phyloP scores from a whole-genome alignment of 2,329 filamentous ascomycete genomes.

The Monosporascus sp. region DNA sequence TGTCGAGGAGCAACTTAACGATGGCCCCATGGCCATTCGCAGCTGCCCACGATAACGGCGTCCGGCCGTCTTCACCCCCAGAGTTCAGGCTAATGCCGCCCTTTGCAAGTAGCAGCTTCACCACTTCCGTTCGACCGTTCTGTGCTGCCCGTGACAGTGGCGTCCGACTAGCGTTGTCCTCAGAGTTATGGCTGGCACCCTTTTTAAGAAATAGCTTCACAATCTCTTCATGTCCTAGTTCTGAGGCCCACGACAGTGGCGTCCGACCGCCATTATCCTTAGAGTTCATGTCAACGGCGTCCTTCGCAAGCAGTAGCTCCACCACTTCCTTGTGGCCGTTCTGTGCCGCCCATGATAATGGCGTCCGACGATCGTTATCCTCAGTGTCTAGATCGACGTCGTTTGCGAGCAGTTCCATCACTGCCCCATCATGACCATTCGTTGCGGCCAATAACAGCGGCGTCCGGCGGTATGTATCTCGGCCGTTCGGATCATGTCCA shows the following conservation, averaged over 20 bases:
- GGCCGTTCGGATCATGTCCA: not conserved
- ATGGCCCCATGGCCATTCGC: no score
- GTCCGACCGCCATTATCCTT: not conserved
- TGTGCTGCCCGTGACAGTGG: no score
- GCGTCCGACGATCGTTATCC: not conserved
- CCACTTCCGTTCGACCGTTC: no score
- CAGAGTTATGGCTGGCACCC: no score
- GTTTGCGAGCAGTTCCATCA: not conserved
- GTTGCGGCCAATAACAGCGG: not conserved
- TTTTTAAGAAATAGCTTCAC: no score
- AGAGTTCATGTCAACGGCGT: no score
- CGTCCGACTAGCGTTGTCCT: no score
- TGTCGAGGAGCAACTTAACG: no score
- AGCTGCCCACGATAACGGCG: no score
- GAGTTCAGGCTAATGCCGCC: no score
- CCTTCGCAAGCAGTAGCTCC: not conserved
- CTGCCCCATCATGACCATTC: accelerated
- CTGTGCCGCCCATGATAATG: not conserved
- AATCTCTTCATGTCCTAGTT: not conserved
- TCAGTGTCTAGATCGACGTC: not conserved
- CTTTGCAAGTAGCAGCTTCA: no score
- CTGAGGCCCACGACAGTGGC: not conserved
- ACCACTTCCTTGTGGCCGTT: not conserved
- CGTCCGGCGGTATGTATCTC: not conserved
- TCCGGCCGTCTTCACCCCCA: no score